Conservation (phyloP, 2,329 filamentous ascomycete genomes). For the Xylaria sp. region DNA sequence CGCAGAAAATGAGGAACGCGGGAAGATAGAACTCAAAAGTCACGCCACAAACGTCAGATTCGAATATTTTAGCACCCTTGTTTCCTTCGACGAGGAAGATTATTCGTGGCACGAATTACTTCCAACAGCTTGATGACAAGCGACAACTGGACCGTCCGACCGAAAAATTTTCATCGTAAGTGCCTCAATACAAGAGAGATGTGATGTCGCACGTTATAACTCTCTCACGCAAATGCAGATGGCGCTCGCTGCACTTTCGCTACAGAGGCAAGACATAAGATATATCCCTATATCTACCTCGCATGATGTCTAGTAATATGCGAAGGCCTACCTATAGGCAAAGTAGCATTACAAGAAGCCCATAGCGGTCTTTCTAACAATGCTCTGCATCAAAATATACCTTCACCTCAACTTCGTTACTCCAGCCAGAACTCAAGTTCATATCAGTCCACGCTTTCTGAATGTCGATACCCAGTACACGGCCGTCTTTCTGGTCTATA, state of each 20-base stretch:
- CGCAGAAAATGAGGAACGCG: constrained; percentile 33
- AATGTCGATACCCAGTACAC: constrained; percentile 81
- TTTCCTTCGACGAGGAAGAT: background rate
- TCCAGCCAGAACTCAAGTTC: constrained; percentile 76
- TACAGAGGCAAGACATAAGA: too few relatives aligned
- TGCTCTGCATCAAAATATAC: constrained; percentile 62
- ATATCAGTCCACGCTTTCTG: constrained; percentile 81
- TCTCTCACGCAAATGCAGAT: background rate
- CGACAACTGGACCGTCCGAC: background rate
- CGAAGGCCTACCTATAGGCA: background rate
- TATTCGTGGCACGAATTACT: background rate
- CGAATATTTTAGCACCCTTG: background rate
- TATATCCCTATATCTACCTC: background rate
- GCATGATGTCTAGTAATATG: background rate
- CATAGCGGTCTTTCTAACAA: constrained; percentile 23
- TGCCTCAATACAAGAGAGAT: background rate
- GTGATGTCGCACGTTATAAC: background rate
- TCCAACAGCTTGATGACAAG: background rate
- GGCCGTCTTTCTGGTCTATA: constrained; percentile 60
- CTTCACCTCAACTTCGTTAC: constrained; percentile 80
- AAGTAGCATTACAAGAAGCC: background rate
- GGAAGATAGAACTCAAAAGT: background rate
- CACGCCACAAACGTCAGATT: background rate
- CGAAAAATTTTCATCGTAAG: background rate
- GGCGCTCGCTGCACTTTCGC: background rate